Base-by-base conservation (phyloP, 495 filamentous ascomycete genomes). In the Hypomontagnella monticulosa region DNA sequence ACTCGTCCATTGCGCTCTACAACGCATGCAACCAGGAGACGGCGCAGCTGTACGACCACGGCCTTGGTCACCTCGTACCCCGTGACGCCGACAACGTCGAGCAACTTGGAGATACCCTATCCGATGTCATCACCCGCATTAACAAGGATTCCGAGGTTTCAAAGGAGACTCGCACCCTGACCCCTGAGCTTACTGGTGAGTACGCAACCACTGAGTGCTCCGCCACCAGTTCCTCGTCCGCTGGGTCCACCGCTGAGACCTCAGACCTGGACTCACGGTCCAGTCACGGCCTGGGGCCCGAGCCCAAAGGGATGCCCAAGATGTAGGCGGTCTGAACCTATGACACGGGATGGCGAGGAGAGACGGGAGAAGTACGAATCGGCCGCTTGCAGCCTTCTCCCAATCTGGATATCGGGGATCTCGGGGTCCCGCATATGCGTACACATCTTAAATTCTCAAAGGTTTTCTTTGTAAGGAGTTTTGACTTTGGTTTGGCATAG, bases 21-120 rank as follows among this genome's bases (percentile, higher is more conserved):
- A 87, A 87, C 67, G 67, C 85, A 20, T 88, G 84, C 68, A 77
- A 84, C 44, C 76, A 70, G 20, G 78, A 82, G 27, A 73, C 48
- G 1, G 80, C 84, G 2, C 71, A 76, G 46, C 71, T 86, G 19
- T 87, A 85, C 53, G 85, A 87, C 66, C 84, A 87, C 59, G 84
- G 82, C 1, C 77, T 80, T 5, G 84, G 85, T 0, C 84, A 86
- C 73, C 78, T 80, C 8, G 76, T 86, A 15, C 84, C 83, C 0
- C 76, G 85, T 42, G 80, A 80, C 38, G 77, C 74, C 33, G 72
- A 83, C 61, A 83, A 79, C 12, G 73, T 84, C 5, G 62, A 71
- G 11, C 75, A 80, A 46, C 67, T 85, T 6, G 76, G 69, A 20
- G 67, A 73, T 12, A 57, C 75, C n/a, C 59, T 78, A 2, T 42